Evolutionary conservation across 768 basidiomycete genomes (phyloP), one percentile per base, ranked within the genome.

Genomic region (Suillus hirtellus): DNA sequence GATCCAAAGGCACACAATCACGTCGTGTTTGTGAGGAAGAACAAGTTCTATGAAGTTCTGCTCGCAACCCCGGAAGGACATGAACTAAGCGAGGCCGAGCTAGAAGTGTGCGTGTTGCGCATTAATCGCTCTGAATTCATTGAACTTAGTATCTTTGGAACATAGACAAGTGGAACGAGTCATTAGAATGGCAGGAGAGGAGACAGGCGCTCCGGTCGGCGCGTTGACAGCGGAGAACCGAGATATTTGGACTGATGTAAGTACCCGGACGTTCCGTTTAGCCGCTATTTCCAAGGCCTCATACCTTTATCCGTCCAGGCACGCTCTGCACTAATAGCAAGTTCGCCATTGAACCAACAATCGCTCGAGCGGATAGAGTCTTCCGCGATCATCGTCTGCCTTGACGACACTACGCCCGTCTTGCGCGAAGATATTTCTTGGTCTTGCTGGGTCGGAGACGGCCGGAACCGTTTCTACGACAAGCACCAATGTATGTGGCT

Each of bases 401-500:
- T 99, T 24, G 96, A 99, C 70, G 93, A 94, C 73, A 83, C 84
- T 12, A 82, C 82, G 44, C 96, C 96, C 0, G 78, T 92, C 38
- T 91, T 91, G 6, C 82, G 93, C 46, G 92, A 96, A 67, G 87
- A 92, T 35, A 81, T 90, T 14, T 90, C 90, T 62, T 90, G 91
- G 88, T 80, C 77, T 21, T 86, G 87, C 56, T 98, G 96, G 95
- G 88, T 89, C 27, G 96, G 95, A 38, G 85, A 96, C 68, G 96
- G 94, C 27, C 81, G 87, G 58, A 97, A 96, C 74, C 81, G 96
- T 64, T 99, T 91, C 82, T 98, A 89, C 72, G 97, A 99, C 81
- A 99, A 99, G 77, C 96, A 99, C 72, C 93, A 99, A 72, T 70
- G 93, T 95, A 73, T 40, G 89, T 81, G 53, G 27, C 49, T 21